Percentiles rank a stretch among this genome's conserved stretches.
Evolutionary conservation across 306 rosid species (phyloP).

Genomic region (Trifolium repens): DNA sequence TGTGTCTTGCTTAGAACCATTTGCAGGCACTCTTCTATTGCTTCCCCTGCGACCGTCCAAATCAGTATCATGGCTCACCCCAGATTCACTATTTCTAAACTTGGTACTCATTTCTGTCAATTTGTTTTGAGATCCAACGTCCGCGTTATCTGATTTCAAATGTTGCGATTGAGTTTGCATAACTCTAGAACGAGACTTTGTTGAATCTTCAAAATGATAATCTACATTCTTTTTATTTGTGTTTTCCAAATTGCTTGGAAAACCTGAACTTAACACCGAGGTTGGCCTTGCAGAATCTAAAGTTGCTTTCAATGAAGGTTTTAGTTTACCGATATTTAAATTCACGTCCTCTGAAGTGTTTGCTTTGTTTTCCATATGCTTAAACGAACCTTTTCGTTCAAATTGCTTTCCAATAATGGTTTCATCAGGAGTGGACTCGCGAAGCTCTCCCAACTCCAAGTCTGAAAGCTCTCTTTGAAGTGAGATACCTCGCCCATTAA

Average conservation of each 20-base stretch:
- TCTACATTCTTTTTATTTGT: slow-evolving; percentile 59
- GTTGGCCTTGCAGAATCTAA: slow-evolving; percentile 62
- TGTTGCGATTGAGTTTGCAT: slow-evolving; percentile 61
- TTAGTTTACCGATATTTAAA: slow-evolving; percentile 63
- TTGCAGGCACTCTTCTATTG: slow-evolving; percentile 61
- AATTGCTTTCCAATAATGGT: slow-evolving; percentile 62
- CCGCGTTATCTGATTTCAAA: slow-evolving; percentile 60
- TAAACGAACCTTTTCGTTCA: slow-evolving; percentile 77
- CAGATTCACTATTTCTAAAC: slow-evolving; percentile 61
- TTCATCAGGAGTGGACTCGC: slow-evolving; percentile 81
- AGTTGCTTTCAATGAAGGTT: slow-evolving; percentile 56
- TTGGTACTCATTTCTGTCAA: slow-evolving; percentile 56
- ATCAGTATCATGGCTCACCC: slow-evolving; percentile 57
- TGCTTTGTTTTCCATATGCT: slow-evolving; percentile 60
- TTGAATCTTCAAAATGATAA: slow-evolving; percentile 68
- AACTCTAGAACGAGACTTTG: slow-evolving; percentile 58
- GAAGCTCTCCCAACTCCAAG: slow-evolving; percentile 94
- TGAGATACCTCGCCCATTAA: slow-evolving; percentile 64
- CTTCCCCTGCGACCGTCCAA: slow-evolving; percentile 72
- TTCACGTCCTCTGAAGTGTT: slow-evolving; percentile 60
- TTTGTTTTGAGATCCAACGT: slow-evolving; percentile 60
- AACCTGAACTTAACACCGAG: slow-evolving; percentile 55
- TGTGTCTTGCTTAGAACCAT: slow-evolving; percentile 54
- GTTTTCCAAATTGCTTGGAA: slow-evolving; percentile 62
- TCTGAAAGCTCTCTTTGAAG: slow-evolving; percentile 95